Base-by-base conservation (phyloP, 169 alveolate genomes). In the Cyclospora cayetanensis region DNA sequence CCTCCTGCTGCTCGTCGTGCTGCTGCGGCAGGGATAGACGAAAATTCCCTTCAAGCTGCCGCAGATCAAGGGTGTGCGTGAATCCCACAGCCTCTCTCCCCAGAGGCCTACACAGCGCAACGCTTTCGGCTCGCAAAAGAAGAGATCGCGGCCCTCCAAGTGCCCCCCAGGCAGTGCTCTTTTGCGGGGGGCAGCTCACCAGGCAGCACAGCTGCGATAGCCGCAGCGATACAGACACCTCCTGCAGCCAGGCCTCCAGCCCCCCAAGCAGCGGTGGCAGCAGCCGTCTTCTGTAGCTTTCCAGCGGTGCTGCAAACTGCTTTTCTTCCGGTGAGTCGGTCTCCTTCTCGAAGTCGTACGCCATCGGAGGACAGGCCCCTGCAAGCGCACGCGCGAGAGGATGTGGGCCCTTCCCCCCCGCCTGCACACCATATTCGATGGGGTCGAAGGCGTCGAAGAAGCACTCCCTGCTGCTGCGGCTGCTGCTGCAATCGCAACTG, bases 391-490 rank as follows among this genome's bases (percentile, higher is more conserved):
- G n/a, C n/a, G n/a, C n/a, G n/a, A n/a, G n/a, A n/a, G n/a, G n/a
- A n/a, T n/a, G n/a, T n/a, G n/a, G n/a, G n/a, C n/a, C n/a, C n/a
- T n/a, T n/a, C n/a, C n/a, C n/a, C n/a, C n/a, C n/a, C n/a, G n/a
- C n/a, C n/a, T n/a, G n/a, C n/a, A n/a, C n/a, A n/a, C 52, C 80
- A 35, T 25, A 68, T 41, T 68, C 80, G 4, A 35, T 9, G 0
- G 80, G 80, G 35, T 68, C 80, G 37, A 68, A 68, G 29, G 80
- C 80, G 52, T 68, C 80, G 37, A 29, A 68, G 80, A 68, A 68
- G 80, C 80, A 68, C 80, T 68, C 80, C 20, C 52, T 68, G 80
- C 80, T 68, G 80, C 80, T 68, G 80, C 52, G 31, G 80, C 80
- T 68, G 80, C 80, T 68, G 80, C 52, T 4, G 80, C 29, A 11